A percentile compares a stretch with the other conserved stretches of the same genome.
Evolutionary conservation across 108 stramenopile species (phyloP).

Genomic region (Hondaea fermentalgiana): DNA sequence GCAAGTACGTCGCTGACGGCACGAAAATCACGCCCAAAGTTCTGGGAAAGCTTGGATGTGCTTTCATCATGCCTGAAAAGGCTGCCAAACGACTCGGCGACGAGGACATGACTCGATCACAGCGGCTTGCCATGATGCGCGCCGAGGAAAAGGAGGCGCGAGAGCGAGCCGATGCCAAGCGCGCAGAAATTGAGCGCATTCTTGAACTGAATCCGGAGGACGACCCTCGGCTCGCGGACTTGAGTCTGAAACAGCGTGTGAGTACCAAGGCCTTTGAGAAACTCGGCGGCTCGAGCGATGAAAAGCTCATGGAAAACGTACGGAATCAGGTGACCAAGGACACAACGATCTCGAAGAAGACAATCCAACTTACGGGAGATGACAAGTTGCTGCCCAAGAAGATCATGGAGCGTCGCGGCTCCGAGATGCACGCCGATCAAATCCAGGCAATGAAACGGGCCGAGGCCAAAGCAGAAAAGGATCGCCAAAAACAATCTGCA

Average conservation of each 20-base stretch:
- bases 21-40: neutral
- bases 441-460: neutral
- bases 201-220: neutral
- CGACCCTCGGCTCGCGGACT: neutral
- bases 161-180: neutral
- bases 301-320: neutral
- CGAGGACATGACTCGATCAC: neutral
- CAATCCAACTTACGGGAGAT: neutral
- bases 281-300: neutral
- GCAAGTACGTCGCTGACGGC: neutral
- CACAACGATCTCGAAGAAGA: neutral
- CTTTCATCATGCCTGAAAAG: constrained; percentile 3
- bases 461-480: neutral
- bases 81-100: neutral
- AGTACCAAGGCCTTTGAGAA: neutral
- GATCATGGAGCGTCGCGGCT: neutral
- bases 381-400: neutral
- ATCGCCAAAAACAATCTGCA: neutral
- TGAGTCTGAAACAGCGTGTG: neutral
- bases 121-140: neutral
- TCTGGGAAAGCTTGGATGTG: neutral
- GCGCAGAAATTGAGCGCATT: neutral
- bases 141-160: constrained; percentile 18
- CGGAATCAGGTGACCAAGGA: neutral
- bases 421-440: neutral